Evolutionary conservation across 2,329 filamentous ascomycete genomes (phyloP).

Genomic region (Acarospora socialis): DNA sequence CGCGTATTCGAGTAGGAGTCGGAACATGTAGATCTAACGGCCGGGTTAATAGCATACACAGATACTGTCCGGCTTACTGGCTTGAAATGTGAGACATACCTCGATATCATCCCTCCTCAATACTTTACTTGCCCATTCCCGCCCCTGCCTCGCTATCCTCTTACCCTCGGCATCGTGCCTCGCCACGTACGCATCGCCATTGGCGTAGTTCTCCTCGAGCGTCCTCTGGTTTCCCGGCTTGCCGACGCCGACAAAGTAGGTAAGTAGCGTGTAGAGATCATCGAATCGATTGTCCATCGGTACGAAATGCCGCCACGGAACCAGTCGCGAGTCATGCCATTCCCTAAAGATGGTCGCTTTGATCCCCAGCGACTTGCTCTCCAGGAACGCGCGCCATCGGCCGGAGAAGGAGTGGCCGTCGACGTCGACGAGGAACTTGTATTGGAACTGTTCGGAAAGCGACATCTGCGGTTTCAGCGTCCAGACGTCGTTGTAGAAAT

Average conservation of each 20-base stretch:
- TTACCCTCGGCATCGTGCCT: constrained; percentile 22
- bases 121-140: constrained; percentile 25
- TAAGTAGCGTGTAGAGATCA: constrained; percentile 35
- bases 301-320: constrained; percentile 40
- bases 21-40: constrained; percentile 21
- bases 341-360: constrained; percentile 41
- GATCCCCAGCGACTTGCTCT: constrained; percentile 33
- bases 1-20: constrained; percentile 39
- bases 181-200: constrained; percentile 18
- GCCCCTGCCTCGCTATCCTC: constrained; percentile 21
- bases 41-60: background rate
- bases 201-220: constrained; percentile 1
- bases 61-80: constrained; percentile 4
- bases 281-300: constrained; percentile 38
- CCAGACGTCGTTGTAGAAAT: constrained; percentile 23
- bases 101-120: constrained; percentile 44
- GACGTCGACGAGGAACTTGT: constrained; percentile 26
- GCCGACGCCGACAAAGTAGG: constrained; percentile 34
- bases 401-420: constrained; percentile 29
- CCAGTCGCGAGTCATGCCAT: constrained; percentile 38
- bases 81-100: constrained; percentile 36
- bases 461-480: constrained; percentile 16
- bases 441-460: constrained; percentile 23
- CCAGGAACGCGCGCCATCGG: constrained; percentile 30
- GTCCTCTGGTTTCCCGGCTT: constrained; percentile 8